Evolutionary conservation across 805 yeast genomes (phyloP), one percentile per base, ranked within the genome.

Genomic region (Candida berthetii): DNA sequence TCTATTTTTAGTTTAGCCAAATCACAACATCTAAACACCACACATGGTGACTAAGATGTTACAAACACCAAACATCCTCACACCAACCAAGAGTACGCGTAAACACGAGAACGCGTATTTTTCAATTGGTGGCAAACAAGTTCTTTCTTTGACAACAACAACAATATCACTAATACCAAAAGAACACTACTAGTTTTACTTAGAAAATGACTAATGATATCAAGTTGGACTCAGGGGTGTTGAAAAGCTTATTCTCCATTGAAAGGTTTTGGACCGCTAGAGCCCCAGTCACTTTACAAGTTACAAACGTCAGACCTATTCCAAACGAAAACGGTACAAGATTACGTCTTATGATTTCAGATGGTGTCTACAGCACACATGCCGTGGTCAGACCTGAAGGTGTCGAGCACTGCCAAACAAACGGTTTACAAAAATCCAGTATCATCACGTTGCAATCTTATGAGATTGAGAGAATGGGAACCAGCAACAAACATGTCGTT

Each of bases 321-420:
- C 60, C 63, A 15, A 71, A 68, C 42, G 68, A 64, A 11, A 54
- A 55, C 13, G 72, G 72, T 16, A 66, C 64, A 44, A 58, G 76
- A 50, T 53, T 67, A 11, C 64, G 76, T 49, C 46, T 71, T 40
- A 65, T 77, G 65, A 53, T 78, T 17, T 70, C 73, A 32, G 84
- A 78, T 57, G 82, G 82, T 25, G 57, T 60, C 20, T 73, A 62
- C 50, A 61, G 68, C 24, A 66, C 73, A 39, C 77, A 78, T 49
- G 78, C 76, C 5, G 69, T 78, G 24, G 62, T 76, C 46, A 74
- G 79, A 55, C 76, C 78, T 29, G 70, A 66, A 39, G 66, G 64
- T 45, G 69, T 71, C 28, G 64, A 71, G 35, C 66, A 65, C 40
- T 65, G 71, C 56, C 58, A 72, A 57, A 51, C 66, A 48, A 60